These are phyloP conservation scores for Hymenoscyphus fraxineus DNA, from an alignment of 2,329 filamentous ascomycete species.

Conservation along the genomic window DNA sequence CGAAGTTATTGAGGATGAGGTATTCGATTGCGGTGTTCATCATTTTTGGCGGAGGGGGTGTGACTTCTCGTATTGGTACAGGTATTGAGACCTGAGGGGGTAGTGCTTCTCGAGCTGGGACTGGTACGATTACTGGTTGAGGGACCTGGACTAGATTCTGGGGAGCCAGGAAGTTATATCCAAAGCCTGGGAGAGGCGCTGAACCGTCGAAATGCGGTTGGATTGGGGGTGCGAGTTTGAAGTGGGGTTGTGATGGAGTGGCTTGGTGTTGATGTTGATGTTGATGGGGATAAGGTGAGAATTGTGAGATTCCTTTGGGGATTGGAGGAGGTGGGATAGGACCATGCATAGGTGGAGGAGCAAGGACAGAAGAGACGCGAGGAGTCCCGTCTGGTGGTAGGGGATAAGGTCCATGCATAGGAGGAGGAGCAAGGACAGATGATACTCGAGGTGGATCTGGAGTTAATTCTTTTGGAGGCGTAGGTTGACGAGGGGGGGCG, in stretches of 20 bases:
- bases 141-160: not conserved
- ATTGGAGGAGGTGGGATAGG: constrained; percentile 20
- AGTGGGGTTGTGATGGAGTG: constrained; percentile 15
- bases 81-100: constrained; percentile 22
- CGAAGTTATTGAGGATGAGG: constrained; percentile 56
- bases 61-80: constrained; percentile 13
- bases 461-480: not conserved
- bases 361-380: constrained; percentile 24
- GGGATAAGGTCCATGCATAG: constrained; percentile 19
- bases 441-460: constrained; percentile 12
- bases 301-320: constrained; percentile 15
- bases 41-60: constrained; percentile 35
- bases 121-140: not conserved
- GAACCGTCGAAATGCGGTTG: constrained; percentile 30
- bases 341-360: constrained; percentile 24
- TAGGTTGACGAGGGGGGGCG: not conserved
- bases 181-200: constrained; percentile 35
- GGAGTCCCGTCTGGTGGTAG: constrained; percentile 19
- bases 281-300: no score
- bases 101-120: constrained; percentile 4
- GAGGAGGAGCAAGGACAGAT: constrained; percentile 14
- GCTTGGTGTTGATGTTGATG: no score
- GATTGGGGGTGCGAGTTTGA: constrained; percentile 11
- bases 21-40: constrained; percentile 54
- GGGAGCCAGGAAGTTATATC: constrained; percentile 19